A percentile compares a stretch with the other conserved stretches of the same genome.
phyloP scores from a whole-genome alignment of 2,329 filamentous ascomycete species.

The Tolypocladium tundrense region DNA sequence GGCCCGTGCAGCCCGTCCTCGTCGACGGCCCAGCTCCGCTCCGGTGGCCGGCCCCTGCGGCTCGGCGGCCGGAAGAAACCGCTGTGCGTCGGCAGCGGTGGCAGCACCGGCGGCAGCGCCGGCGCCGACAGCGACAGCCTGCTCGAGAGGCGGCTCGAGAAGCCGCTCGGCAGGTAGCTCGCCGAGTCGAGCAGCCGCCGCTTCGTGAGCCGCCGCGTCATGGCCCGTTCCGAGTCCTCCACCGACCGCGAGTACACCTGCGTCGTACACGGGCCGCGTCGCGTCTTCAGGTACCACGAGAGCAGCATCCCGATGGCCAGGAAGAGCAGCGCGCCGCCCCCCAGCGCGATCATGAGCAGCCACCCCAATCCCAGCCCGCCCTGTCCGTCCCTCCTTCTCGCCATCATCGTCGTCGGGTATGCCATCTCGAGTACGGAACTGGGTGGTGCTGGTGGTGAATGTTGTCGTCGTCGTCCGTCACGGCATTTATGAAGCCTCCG shows the following conservation, averaged over 20 bases:
- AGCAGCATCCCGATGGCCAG: slow-evolving; percentile 31
- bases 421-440: not conserved
- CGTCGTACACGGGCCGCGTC: slow-evolving; percentile 9
- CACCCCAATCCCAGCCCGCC: slow-evolving; percentile 22
- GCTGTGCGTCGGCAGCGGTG: slow-evolving; percentile 22
- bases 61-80: slow-evolving; percentile 12
- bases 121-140: slow-evolving; percentile 18
- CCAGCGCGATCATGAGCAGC: slow-evolving; percentile 35
- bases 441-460: too few species aligned
- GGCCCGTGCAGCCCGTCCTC: slow-evolving; percentile 42
- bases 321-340: slow-evolving; percentile 36
- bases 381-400: not conserved
- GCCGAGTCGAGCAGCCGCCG: slow-evolving; percentile 14
- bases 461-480: not conserved
- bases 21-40: slow-evolving; percentile 33
- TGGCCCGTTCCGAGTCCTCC: slow-evolving; percentile 5
- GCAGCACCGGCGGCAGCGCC: slow-evolving; percentile 15
- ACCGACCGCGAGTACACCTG: slow-evolving; percentile 19
- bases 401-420: slow-evolving; percentile 4
- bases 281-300: slow-evolving; percentile 22
- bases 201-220: slow-evolving; percentile 18
- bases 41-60: slow-evolving; percentile 5
- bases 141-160: slow-evolving; percentile 14
- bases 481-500: not conserved
- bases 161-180: slow-evolving; percentile 3